Percentiles rank a stretch among this genome's conserved stretches.
phyloP scores from a whole-genome alignment of 495 filamentous ascomycete genomes.

The Penicillium turbatum region DNA sequence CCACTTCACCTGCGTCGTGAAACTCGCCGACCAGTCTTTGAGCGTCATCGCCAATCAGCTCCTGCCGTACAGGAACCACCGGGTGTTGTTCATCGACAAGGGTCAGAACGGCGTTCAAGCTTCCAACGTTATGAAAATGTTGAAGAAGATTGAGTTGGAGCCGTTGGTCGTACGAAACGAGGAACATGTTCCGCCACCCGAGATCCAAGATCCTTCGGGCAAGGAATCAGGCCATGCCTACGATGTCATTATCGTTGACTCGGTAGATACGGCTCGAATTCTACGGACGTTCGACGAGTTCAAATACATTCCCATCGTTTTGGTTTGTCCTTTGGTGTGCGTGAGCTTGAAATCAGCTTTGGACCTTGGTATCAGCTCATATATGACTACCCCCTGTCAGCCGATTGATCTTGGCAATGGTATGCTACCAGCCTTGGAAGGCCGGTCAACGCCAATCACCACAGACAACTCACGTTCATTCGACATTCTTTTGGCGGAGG shows the following conservation, averaged over 20 bases:
- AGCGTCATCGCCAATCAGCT: slow-evolving; percentile 78
- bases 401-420: slow-evolving; percentile 96
- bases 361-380: slow-evolving; percentile 93
- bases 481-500: slow-evolving; percentile 92
- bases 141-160: slow-evolving; percentile 71
- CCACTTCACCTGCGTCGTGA: slow-evolving; percentile 94
- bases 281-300: slow-evolving; percentile 86
- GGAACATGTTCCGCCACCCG: slow-evolving; percentile 54
- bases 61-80: slow-evolving; percentile 78
- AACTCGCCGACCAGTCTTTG: slow-evolving; percentile 78
- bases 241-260: slow-evolving; percentile 97
- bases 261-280: slow-evolving; percentile 80
- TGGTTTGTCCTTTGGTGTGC: slow-evolving; percentile 85
- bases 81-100: slow-evolving; percentile 95
- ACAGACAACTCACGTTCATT: slow-evolving; percentile 95
- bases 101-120: slow-evolving; percentile 71
- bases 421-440: slow-evolving; percentile 96
- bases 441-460: slow-evolving; percentile 83
- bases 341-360: slow-evolving; percentile 92
- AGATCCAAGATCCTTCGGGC: slow-evolving; percentile 53
- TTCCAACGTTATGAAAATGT: slow-evolving; percentile 71
- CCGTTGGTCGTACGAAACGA: slow-evolving; percentile 75
- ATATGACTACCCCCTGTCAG: slow-evolving; percentile 97
- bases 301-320: slow-evolving; percentile 95
- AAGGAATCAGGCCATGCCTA: slow-evolving; percentile 65